A percentile compares a stretch with the other conserved stretches of the same genome.
These are phyloP conservation scores for Ajuga reptans DNA, from an alignment of 305 asterid genomes.

Conservation along the genomic window DNA sequence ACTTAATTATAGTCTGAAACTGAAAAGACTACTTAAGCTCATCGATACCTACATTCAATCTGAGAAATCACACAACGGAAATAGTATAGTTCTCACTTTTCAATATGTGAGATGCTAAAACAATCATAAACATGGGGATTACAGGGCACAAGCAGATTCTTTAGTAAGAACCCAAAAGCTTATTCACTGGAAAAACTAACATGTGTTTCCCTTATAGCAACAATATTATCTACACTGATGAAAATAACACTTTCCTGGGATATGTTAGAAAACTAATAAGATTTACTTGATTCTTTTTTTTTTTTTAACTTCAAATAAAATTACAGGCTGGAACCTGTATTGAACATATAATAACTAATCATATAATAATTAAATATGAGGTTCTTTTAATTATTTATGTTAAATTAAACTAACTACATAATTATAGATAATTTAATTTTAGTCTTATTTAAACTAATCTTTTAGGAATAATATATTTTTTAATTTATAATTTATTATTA, in stretches of 20 bases:
- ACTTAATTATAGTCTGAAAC: not conserved
- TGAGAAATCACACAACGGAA: not conserved
- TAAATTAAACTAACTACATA: no score
- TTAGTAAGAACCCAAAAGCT: not conserved
- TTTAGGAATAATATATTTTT: no score
- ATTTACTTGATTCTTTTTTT: not conserved
- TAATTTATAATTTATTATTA: no score
- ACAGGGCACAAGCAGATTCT: not conserved
- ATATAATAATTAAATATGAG: no score
- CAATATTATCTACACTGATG: not conserved
- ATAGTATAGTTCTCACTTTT: not conserved
- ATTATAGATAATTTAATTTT: no score
- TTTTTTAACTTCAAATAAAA: not conserved
- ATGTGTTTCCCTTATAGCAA: slow-evolving; percentile 7
- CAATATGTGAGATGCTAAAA: not conserved
- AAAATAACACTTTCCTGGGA: not conserved
- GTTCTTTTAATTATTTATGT: no score
- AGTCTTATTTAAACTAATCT: no score
- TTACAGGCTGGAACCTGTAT: not conserved
- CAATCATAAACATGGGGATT: not conserved
- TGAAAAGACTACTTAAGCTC: slow-evolving; percentile 10
- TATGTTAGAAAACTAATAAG: not conserved
- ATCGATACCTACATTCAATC: not conserved
- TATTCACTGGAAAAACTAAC: not conserved
- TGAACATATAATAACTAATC: no score